A percentile compares a stretch with the other conserved stretches of the same genome.
Conservation (phyloP, 1,284 basidiomycete genomes). For the Athelia psychrophila region DNA sequence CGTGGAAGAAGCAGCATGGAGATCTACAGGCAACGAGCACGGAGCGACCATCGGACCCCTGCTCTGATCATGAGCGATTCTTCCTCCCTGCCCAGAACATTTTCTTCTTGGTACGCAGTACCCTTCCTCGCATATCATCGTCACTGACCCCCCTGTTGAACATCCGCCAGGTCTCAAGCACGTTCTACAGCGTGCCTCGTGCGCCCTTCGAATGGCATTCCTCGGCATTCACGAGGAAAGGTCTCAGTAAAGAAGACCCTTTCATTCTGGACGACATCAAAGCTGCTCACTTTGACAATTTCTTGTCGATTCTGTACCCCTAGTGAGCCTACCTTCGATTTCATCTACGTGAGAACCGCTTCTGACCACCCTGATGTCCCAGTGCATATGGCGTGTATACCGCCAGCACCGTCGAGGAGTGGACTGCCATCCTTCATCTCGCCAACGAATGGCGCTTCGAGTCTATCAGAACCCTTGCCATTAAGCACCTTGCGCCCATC, state of each 20-base stretch:
- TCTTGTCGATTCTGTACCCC: not conserved
- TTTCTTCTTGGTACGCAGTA: too few species aligned
- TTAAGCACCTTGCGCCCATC: too few species aligned
- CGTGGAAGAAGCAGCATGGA: too few species aligned
- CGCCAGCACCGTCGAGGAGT: too few species aligned
- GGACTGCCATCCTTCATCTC: not conserved
- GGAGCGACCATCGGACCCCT: too few species aligned
- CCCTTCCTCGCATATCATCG: too few species aligned
- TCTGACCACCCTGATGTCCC: not conserved
- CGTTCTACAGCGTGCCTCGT: conserved; percentile 12
- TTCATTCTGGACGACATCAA: not conserved
- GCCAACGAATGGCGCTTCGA: too few species aligned
- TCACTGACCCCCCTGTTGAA: too few species aligned
- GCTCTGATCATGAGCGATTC: too few species aligned
- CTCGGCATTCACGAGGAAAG: conserved; percentile 6
- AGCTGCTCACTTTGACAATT: not conserved
- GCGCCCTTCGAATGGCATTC: conserved; percentile 19
- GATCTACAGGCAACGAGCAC: too few species aligned
- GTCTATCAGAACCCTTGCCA: too few species aligned
- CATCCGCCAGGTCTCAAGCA: conserved; percentile 9
- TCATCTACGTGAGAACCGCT: not conserved
- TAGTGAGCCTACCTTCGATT: not conserved
- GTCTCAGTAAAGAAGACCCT: not conserved
- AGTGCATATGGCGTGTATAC: not conserved
- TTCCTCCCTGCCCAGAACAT: too few species aligned